A percentile compares a stretch with the other conserved stretches of the same genome.
Evolutionary conservation across 2,329 filamentous ascomycete species (phyloP).

Genomic region (Zasmidium cellare): DNA sequence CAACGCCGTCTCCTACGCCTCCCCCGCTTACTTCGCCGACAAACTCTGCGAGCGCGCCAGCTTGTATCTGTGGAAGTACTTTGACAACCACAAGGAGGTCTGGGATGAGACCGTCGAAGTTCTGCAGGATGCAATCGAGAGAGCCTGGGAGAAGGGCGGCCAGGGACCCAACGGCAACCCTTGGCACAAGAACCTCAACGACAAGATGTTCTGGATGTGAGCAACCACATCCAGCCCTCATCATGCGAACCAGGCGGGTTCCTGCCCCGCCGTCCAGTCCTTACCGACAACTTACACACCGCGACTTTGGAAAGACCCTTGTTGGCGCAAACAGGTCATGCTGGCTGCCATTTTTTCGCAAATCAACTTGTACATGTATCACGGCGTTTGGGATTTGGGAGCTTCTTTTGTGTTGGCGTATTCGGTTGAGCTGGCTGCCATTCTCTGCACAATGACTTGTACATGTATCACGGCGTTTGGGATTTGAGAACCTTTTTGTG

Average conservation of each 20-base stretch:
- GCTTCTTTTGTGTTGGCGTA: not conserved
- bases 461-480: not conserved
- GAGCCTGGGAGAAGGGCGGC: not conserved
- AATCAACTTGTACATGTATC: not conserved
- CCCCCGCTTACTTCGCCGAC: constrained; percentile 41
- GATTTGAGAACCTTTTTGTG: not conserved
- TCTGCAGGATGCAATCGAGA: not conserved
- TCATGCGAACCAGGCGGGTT: not conserved
- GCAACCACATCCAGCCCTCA: not conserved
- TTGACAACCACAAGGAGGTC: not conserved
- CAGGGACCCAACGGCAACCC: not conserved
- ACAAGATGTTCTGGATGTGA: constrained; percentile 8
- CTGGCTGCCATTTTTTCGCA: constrained; percentile 7
- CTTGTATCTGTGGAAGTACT: constrained; percentile 25
- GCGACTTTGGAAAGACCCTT: not conserved
- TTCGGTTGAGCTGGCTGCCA: constrained; percentile 9
- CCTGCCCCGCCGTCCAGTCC: not conserved
- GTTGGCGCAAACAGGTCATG: not conserved
- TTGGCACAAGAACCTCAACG: not conserved
- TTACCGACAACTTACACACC: not conserved
- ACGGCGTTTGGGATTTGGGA: no score
- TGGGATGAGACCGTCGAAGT: not conserved
- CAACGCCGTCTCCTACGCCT: constrained; percentile 33
- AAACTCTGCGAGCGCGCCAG: constrained; percentile 38
- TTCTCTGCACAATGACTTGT: not conserved